phyloP scores from a whole-genome alignment of 2,329 filamentous ascomycete genomes.

The Penicillium psychrosexuale region DNA sequence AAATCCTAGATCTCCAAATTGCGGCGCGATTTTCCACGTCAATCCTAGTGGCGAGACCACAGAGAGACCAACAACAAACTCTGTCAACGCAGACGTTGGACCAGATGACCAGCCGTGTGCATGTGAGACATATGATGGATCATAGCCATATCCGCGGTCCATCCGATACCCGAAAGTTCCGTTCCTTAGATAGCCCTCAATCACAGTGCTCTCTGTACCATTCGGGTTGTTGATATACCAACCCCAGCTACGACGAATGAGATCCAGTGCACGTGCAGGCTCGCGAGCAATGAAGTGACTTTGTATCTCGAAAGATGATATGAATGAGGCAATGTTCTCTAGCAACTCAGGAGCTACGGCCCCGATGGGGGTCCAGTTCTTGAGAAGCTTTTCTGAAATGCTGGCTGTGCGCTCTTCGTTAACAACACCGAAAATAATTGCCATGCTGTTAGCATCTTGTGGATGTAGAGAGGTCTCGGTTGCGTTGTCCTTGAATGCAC shows the following conservation, averaged over 20 bases:
- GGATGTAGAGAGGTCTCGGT: slow-evolving; percentile 52
- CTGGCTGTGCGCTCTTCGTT: slow-evolving; percentile 33
- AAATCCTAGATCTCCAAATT: slow-evolving; percentile 44
- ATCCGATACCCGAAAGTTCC: slow-evolving; percentile 58
- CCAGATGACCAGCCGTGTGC: slow-evolving; percentile 46
- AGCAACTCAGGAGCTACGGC: slow-evolving; percentile 56
- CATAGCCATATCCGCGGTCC: slow-evolving; percentile 51
- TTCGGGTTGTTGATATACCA: slow-evolving; percentile 58
- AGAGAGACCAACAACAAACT: slow-evolving; percentile 46
- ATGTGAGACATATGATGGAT: slow-evolving; percentile 45
- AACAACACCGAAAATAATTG: slow-evolving; percentile 50
- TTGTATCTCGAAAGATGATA: slow-evolving; percentile 58
- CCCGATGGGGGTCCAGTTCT: slow-evolving; percentile 57
- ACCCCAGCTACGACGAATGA: slow-evolving; percentile 58
- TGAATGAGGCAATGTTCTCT: slow-evolving; percentile 58
- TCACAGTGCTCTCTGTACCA: slow-evolving; percentile 57
- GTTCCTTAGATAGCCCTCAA: slow-evolving; percentile 58
- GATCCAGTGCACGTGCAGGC: slow-evolving; percentile 52
- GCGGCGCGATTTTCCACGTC: slow-evolving; percentile 46
- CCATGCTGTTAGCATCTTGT: slow-evolving; percentile 60
- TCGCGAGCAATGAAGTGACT: slow-evolving; percentile 52
- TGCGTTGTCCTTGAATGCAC: slow-evolving; percentile 56
- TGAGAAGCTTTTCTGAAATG: slow-evolving; percentile 47
- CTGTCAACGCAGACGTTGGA: slow-evolving; percentile 44
- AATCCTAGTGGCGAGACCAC: slow-evolving; percentile 41